Evolutionary conservation across 306 rosid genomes (phyloP), one percentile per base, ranked within the genome.

Genomic region (Cicer yamashitae): DNA sequence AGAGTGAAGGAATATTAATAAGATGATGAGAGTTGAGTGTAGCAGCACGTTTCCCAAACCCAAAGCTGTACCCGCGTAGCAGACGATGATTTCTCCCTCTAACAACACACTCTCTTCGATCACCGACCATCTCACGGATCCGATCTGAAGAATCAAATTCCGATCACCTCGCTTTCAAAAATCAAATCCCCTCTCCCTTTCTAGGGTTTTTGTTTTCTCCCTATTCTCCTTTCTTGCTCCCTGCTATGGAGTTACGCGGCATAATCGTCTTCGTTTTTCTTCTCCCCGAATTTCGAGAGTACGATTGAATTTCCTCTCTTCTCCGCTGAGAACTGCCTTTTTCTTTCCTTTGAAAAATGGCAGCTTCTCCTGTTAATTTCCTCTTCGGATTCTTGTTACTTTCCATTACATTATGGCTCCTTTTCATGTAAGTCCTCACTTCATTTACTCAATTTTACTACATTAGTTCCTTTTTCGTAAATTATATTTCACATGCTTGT

Each of bases 351-450:
- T 13, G 34, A 50, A 58, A 77, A 82, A 94, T 94, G 99, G 96
- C 93, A 40, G 96, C 89, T 75, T 89, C 97, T 51, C 91, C 96
- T n/a, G 90, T 89, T 79, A 88, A 89, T 70, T 89, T 91, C 81
- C 93, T 94, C 84, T 92, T 86, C 63, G 90, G 91, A 10, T 89
- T 94, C 87, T 72, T 90, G 89, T 60, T 91, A 7, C 71, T 92
- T 74, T 90, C 93, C 43, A 80, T 92, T 84, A 86, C 89, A 54
- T 79, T 90, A 81, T 94, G 96, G 96, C 75, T 94, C 48, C 41
- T 90, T 61, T 90, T 92, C 92, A 89, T 90, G 99, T 94, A 84
- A 85, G 94, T 84, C 60, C 57, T 60, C 37, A 0, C 17, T 30
- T 4, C 37, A 30, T 30, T 40, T 40, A 6, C 72, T 61, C 53